Evolutionary conservation across 169 alveolate genomes (phyloP).

Genomic region (Plasmodium billcollinsi): DNA sequence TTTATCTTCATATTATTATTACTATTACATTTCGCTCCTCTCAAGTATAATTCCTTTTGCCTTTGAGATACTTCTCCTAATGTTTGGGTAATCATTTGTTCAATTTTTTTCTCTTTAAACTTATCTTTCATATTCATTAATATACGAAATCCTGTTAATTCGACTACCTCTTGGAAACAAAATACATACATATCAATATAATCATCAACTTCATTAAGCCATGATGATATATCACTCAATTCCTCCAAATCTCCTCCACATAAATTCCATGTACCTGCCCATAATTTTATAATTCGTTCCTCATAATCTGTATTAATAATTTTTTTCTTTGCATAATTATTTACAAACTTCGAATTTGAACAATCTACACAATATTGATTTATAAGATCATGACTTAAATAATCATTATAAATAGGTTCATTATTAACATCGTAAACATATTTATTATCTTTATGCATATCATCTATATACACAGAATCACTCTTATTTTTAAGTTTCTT

Average conservation of each 20-base stretch:
- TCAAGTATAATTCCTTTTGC: slow-evolving; percentile 54
- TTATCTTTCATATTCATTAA: slow-evolving; percentile 75
- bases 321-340: slow-evolving; percentile 34
- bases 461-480: slow-evolving; percentile 28
- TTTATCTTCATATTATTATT: background rate
- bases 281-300: slow-evolving; percentile 75
- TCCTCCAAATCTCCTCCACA: slow-evolving; percentile 80
- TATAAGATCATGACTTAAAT: slow-evolving; percentile 35
- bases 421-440: slow-evolving; percentile 11
- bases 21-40: slow-evolving; percentile 6
- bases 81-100: slow-evolving; percentile 64
- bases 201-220: slow-evolving; percentile 78
- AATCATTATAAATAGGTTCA: slow-evolving; percentile 33
- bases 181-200: slow-evolving; percentile 81
- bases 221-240: slow-evolving; percentile 79
- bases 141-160: slow-evolving; percentile 70
- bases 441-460: slow-evolving; percentile 31
- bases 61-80: slow-evolving; percentile 69
- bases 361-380: slow-evolving; percentile 42
- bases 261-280: slow-evolving; percentile 88
- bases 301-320: slow-evolving; percentile 54
- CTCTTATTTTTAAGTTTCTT: slow-evolving; percentile 34
- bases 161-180: slow-evolving; percentile 85
- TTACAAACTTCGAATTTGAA: slow-evolving; percentile 21
- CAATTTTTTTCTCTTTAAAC: slow-evolving; percentile 66